These are phyloP conservation scores for Lipomyces spencermartinsiae DNA, from an alignment of 805 yeast genomes.

Conservation along the genomic window DNA sequence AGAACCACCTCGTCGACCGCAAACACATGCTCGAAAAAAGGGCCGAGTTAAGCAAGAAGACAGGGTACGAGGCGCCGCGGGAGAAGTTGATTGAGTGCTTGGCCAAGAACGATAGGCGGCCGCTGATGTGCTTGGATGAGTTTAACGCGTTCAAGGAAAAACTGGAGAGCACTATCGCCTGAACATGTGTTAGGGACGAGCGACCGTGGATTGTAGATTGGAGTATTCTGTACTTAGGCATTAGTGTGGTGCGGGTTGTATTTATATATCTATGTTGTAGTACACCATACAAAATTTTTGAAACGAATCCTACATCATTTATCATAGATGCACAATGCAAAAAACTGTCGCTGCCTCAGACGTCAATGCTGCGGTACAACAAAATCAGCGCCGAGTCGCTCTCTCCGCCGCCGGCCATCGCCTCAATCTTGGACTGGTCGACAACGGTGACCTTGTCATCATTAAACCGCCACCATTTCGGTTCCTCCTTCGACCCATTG, in stretches of 20 bases:
- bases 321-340: conserved; percentile 10
- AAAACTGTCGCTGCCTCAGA: conserved; percentile 43
- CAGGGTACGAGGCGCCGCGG: conserved; percentile 46
- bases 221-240: background rate
- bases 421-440: conserved; percentile 80
- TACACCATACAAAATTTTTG: background rate
- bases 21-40: conserved; percentile 48
- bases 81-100: conserved; percentile 63
- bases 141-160: conserved; percentile 68
- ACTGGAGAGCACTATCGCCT: conserved; percentile 49
- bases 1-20: conserved; percentile 35
- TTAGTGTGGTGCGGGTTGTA: background rate
- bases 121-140: conserved; percentile 83
- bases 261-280: conserved; percentile 2
- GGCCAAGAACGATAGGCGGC: conserved; percentile 59
- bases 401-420: conserved; percentile 96
- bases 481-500: conserved; percentile 51
- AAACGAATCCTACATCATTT: background rate
- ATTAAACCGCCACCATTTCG: conserved; percentile 92
- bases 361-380: conserved; percentile 81
- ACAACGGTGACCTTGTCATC: conserved; percentile 86
- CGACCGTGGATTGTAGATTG: background rate
- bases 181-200: background rate
- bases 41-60: conserved; percentile 44
- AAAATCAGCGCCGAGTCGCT: conserved; percentile 91